Evolutionary conservation across 2,329 filamentous ascomycete species (phyloP).

Genomic region (Truncatella angustata): DNA sequence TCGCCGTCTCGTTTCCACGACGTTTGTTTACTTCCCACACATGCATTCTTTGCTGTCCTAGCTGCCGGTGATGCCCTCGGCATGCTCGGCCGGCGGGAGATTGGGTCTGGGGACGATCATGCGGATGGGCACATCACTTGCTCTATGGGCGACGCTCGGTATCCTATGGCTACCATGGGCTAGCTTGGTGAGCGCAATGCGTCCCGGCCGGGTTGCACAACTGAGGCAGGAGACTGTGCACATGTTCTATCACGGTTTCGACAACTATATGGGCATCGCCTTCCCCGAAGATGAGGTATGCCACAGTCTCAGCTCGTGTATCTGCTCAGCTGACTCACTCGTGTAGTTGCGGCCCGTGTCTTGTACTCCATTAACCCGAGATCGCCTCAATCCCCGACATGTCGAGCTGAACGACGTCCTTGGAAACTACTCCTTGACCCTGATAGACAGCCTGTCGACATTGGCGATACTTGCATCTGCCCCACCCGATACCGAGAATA

Average conservation of each 20-base stretch:
- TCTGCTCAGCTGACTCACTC: background rate
- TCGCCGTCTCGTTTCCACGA: constrained; percentile 11
- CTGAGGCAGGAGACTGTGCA: constrained; percentile 62
- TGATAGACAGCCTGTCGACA: constrained; percentile 93
- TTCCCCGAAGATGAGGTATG: constrained; percentile 89
- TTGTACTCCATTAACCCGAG: constrained; percentile 80
- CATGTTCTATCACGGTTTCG: constrained; percentile 96
- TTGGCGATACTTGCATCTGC: constrained; percentile 87
- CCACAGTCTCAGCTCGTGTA: background rate
- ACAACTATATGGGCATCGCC: constrained; percentile 90
- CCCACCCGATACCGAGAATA: constrained; percentile 51
- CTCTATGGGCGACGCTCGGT: constrained; percentile 22
- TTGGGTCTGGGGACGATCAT: constrained; percentile 21
- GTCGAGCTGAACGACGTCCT: constrained; percentile 92
- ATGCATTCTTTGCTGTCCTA: constrained; percentile 30
- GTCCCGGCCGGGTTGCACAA: constrained; percentile 50
- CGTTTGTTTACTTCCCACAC: constrained; percentile 19
- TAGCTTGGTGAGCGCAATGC: constrained; percentile 46
- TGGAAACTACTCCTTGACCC: constrained; percentile 92
- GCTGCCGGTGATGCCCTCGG: constrained; percentile 40
- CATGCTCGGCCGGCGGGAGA: constrained; percentile 32
- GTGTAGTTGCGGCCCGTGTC: constrained; percentile 76
- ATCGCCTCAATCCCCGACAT: constrained; percentile 74
- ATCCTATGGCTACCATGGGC: constrained; percentile 37
- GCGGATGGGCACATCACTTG: constrained; percentile 14